Conservation (phyloP, 345 rosid species). For the Microthlaspi erraticum region DNA sequence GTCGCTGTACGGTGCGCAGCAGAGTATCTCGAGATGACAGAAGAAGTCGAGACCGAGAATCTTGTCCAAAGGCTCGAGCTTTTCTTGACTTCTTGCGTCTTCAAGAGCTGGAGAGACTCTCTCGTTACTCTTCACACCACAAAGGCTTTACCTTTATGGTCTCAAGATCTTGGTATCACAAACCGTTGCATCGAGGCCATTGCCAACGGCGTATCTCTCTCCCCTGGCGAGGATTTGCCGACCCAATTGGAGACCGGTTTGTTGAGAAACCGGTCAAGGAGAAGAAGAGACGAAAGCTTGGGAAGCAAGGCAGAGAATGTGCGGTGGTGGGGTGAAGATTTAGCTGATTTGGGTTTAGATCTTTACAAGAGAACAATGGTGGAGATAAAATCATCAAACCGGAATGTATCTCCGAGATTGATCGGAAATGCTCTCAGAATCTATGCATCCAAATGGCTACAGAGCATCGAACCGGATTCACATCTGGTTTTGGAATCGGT, state of each 20-base stretch:
- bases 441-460: slow-evolving; percentile 80
- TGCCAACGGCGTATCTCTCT: slow-evolving; percentile 56
- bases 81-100: slow-evolving; percentile 79
- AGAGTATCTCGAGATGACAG: slow-evolving; percentile 88
- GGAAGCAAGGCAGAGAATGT: slow-evolving; percentile 48
- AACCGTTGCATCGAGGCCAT: slow-evolving; percentile 82
- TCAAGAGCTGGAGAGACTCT: slow-evolving; percentile 90
- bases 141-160: slow-evolving; percentile 68
- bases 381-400: slow-evolving; percentile 69
- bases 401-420: slow-evolving; percentile 60
- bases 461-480: slow-evolving; percentile 55
- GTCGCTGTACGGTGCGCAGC: slow-evolving; percentile 85
- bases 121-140: slow-evolving; percentile 76
- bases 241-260: slow-evolving; percentile 47
- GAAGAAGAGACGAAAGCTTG: slow-evolving; percentile 68
- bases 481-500: slow-evolving; percentile 75
- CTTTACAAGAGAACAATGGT: slow-evolving; percentile 80
- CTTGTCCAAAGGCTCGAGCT: slow-evolving; percentile 77
- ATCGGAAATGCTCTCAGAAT: slow-evolving; percentile 79
- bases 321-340: slow-evolving; percentile 96
- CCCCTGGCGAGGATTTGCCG: slow-evolving; percentile 60
- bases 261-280: slow-evolving; percentile 77
- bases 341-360: slow-evolving; percentile 85
- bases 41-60: slow-evolving; percentile 88
- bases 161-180: slow-evolving; percentile 84